Conservation (phyloP, 2,329 filamentous ascomycete species). For the Epichloe festucae region DNA sequence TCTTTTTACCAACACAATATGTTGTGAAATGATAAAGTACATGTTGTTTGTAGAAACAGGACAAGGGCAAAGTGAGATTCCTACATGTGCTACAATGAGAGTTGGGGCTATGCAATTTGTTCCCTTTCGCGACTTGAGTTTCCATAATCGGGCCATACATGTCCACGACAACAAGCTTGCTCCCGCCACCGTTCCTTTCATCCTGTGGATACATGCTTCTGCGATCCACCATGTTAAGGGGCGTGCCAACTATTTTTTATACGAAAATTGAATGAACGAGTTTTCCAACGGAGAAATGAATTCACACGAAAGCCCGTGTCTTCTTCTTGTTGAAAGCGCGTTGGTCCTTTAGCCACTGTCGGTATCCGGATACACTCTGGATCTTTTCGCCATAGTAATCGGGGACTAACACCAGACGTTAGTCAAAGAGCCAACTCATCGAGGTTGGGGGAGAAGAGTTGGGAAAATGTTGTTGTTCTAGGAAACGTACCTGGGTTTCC, state of each 20-base stretch:
- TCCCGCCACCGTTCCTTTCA: not conserved
- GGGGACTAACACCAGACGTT: constrained; percentile 43
- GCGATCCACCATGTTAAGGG: not conserved
- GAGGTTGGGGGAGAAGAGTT: not conserved
- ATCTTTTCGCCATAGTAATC: constrained; percentile 99
- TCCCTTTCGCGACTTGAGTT: not conserved
- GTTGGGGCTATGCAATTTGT: not conserved
- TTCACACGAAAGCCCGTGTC: constrained; percentile 50
- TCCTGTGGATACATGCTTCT: constrained; percentile 1
- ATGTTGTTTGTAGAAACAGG: not conserved
- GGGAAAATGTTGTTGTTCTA: too few species aligned
- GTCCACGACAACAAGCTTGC: not conserved
- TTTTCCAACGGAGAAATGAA: not conserved
- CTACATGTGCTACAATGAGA: constrained; percentile 7
- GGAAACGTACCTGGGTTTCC: constrained; percentile 57
- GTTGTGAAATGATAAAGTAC: not conserved
- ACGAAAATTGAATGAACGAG: not conserved
- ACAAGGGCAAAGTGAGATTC: not conserved
- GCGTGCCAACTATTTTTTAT: not conserved
- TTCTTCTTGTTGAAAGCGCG: constrained; percentile 94
- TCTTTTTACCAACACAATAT: not conserved
- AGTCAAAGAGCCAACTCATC: constrained; percentile 5
- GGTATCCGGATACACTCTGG: constrained; percentile 77
- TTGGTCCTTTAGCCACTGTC: constrained; percentile 96
- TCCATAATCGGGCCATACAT: not conserved